A percentile compares a stretch with the other conserved stretches of the same genome.
Evolutionary conservation across 2,329 filamentous ascomycete genomes (phyloP).

Genomic region (Coniella vitis): DNA sequence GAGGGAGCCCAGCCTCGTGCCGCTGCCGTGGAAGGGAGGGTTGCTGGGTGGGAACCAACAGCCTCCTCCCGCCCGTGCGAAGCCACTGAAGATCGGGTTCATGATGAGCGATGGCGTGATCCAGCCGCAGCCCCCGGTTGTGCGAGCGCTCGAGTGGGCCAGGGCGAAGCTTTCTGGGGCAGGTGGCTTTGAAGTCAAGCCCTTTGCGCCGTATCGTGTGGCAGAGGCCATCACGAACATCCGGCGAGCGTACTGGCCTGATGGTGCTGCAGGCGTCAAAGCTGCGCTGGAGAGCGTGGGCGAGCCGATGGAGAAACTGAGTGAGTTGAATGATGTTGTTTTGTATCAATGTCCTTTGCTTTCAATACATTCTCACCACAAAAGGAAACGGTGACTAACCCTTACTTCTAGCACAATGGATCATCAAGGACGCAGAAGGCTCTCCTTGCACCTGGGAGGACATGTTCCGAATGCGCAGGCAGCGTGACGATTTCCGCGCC

Average conservation of each 20-base stretch:
- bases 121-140: slow-evolving; percentile 31
- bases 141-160: slow-evolving; percentile 29
- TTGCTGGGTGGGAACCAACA: slow-evolving; percentile 13
- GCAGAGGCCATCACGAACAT: slow-evolving; percentile 27
- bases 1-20: slow-evolving; percentile 23
- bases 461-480: slow-evolving; percentile 22
- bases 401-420: slow-evolving; percentile 26
- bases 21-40: slow-evolving; percentile 23
- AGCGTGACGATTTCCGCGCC: slow-evolving; percentile 26
- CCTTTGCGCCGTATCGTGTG: slow-evolving; percentile 27
- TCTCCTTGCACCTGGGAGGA: slow-evolving; percentile 20
- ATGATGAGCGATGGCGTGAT: slow-evolving; percentile 32
- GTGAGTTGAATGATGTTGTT: background rate
- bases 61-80: slow-evolving; percentile 1
- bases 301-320: slow-evolving; percentile 39
- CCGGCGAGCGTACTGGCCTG: slow-evolving; percentile 39
- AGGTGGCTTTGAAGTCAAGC: slow-evolving; percentile 25
- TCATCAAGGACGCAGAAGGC: slow-evolving; percentile 24
- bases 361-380: too few relatives aligned
- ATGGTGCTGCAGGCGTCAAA: slow-evolving; percentile 29
- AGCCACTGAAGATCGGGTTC: slow-evolving; percentile 35
- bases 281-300: slow-evolving; percentile 28
- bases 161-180: slow-evolving; percentile 18
- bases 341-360: too few relatives aligned
- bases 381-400: background rate